Evolutionary conservation across 331 rosid genomes (phyloP).

Genomic region (Malus hybrid): DNA sequence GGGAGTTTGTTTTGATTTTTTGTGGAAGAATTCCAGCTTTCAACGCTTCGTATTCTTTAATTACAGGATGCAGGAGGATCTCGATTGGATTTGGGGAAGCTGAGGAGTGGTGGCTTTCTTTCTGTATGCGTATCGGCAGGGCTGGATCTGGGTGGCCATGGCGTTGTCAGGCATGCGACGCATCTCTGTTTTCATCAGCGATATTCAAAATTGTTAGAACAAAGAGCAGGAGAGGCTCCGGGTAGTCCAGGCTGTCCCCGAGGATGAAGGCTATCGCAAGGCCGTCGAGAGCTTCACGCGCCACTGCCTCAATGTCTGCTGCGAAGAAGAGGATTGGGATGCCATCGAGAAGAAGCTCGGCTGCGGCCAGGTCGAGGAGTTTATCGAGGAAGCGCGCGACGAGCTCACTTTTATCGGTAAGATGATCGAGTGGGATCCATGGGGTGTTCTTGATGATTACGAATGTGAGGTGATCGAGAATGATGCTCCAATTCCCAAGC

Average conservation of each 20-base stretch:
- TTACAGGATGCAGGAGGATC: too few species aligned
- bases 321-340: constrained; percentile 80
- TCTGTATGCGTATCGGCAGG: not conserved
- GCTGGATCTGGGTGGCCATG: constrained; percentile 63
- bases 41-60: too few species aligned
- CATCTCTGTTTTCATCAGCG: constrained; percentile 94
- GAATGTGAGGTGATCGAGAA: constrained; percentile 86
- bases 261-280: constrained; percentile 84
- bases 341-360: constrained; percentile 57
- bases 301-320: constrained; percentile 61
- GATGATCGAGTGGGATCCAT: constrained; percentile 87
- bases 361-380: constrained; percentile 92
- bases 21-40: too few species aligned
- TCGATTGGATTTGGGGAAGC: too few species aligned
- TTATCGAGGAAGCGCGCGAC: constrained; percentile 83
- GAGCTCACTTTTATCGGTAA: constrained; percentile 72
- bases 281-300: constrained; percentile 77
- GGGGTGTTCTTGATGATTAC: constrained; percentile 85
- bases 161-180: constrained; percentile 99
- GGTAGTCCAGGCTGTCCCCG: constrained; percentile 76
- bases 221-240: constrained; percentile 96
- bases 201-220: constrained; percentile 89
- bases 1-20: too few species aligned
- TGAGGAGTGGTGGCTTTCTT: not conserved
- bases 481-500: constrained; percentile 82